phyloP scores from a whole-genome alignment of 768 basidiomycete genomes.

The Lyophyllum shimeji region DNA sequence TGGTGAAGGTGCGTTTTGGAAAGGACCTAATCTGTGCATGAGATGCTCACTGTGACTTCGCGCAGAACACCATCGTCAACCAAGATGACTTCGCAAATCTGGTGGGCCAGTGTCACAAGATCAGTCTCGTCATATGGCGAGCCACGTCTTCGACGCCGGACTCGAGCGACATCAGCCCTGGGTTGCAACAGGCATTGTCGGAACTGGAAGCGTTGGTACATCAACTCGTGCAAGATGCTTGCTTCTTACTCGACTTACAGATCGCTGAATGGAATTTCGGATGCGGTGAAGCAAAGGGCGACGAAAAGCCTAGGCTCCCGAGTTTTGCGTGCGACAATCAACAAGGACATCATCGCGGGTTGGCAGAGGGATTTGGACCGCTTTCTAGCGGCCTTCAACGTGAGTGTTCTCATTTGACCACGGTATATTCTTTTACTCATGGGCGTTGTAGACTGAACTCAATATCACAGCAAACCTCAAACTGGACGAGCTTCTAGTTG shows the following conservation, averaged over 20 bases:
- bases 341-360: conserved; percentile 8
- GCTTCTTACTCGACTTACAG: not conserved
- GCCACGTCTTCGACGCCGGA: not conserved
- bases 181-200: not conserved
- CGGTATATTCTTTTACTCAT: not conserved
- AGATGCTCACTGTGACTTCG: not conserved
- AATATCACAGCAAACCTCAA: not conserved
- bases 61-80: conserved; percentile 5
- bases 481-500: not conserved
- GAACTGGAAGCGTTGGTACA: conserved; percentile 4
- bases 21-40: not conserved
- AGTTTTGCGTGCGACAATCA: conserved; percentile 8
- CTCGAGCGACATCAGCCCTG: not conserved
- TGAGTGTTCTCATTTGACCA: not conserved
- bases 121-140: conserved; percentile 8
- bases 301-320: conserved; percentile 1
- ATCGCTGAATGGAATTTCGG: conserved; percentile 1
- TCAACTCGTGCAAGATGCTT: not conserved
- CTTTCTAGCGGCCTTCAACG: conserved; percentile 7
- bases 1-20: conserved; percentile 4
- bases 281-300: conserved; percentile 3
- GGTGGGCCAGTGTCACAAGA: conserved; percentile 13
- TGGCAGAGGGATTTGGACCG: conserved; percentile 11
- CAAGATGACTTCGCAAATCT: conserved; percentile 9
- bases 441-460: not conserved